Conservation (phyloP, 1,284 basidiomycete species). For the Cystobasidium sp. region DNA sequence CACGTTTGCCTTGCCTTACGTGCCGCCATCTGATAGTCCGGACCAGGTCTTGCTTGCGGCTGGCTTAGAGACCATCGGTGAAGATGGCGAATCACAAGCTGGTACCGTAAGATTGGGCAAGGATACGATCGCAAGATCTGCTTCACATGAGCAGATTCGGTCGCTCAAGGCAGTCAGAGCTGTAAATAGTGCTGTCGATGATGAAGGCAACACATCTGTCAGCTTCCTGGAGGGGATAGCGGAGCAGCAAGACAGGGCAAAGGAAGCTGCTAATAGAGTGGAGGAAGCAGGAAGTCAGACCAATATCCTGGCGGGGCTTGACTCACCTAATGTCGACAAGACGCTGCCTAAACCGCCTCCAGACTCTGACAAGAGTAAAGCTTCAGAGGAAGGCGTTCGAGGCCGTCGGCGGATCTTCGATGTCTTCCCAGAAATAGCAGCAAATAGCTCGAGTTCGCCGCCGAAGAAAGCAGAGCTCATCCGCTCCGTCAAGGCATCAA, state of each 20-base stretch:
- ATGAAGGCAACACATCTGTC: constrained; percentile 41
- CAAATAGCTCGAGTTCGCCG: background rate
- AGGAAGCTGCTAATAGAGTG: constrained; percentile 8
- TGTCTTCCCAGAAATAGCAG: constrained; percentile 20
- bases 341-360: constrained; percentile 22
- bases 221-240: constrained; percentile 35
- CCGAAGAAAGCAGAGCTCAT: background rate
- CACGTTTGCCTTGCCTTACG: background rate
- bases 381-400: background rate
- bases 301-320: constrained; percentile 16
- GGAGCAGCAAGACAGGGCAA: constrained; percentile 32
- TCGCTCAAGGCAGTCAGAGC: constrained; percentile 26
- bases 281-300: background rate
- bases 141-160: constrained; percentile 26
- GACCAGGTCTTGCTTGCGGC: background rate
- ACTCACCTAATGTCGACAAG: constrained; percentile 19
- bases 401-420: constrained; percentile 11
- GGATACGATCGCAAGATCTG: constrained; percentile 12
- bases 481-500: background rate
- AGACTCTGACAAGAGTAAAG: background rate
- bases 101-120: constrained; percentile 47
- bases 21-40: background rate
- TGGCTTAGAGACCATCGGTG: constrained; percentile 54
- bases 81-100: constrained; percentile 54
- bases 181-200: constrained; percentile 17